A percentile compares a stretch with the other conserved stretches of the same genome.
phyloP scores from a whole-genome alignment of 306 rosid species.

The Elaeagnus macrophylla region DNA sequence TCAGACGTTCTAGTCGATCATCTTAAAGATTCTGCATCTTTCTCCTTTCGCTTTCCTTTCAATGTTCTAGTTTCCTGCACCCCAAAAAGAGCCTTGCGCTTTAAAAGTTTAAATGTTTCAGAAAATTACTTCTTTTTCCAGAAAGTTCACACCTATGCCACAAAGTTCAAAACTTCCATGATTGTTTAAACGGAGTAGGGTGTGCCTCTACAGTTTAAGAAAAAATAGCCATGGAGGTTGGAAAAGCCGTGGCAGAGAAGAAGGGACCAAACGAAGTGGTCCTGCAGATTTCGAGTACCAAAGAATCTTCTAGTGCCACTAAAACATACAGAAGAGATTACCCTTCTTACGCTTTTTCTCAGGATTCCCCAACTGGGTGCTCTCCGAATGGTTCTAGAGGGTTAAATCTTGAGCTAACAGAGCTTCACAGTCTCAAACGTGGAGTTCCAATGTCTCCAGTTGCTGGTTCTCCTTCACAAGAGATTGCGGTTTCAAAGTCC shows the following conservation, averaged over 20 bases:
- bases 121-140: background rate
- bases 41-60: background rate
- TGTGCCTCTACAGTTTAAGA: background rate
- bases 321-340: slow-evolving; percentile 15
- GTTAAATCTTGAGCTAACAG: slow-evolving; percentile 25
- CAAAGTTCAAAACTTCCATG: background rate
- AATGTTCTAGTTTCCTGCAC: background rate
- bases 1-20: background rate
- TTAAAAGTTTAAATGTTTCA: background rate
- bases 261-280: slow-evolving; percentile 43
- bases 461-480: slow-evolving; percentile 24
- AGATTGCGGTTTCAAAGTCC: slow-evolving; percentile 5
- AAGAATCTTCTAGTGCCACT: slow-evolving; percentile 6
- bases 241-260: slow-evolving; percentile 27
- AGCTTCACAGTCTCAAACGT: slow-evolving; percentile 17
- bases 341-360: slow-evolving; percentile 8
- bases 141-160: slow-evolving; percentile 4
- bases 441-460: slow-evolving; percentile 11
- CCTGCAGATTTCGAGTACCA: slow-evolving; percentile 30
- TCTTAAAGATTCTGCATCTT: background rate
- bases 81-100: background rate
- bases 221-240: slow-evolving; percentile 25
- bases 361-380: slow-evolving; percentile 21
- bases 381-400: slow-evolving; percentile 17
- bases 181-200: background rate